Evolutionary conservation across 768 basidiomycete genomes (phyloP), one percentile per base, ranked within the genome.

Genomic region (Sistotremastrum suecicum): DNA sequence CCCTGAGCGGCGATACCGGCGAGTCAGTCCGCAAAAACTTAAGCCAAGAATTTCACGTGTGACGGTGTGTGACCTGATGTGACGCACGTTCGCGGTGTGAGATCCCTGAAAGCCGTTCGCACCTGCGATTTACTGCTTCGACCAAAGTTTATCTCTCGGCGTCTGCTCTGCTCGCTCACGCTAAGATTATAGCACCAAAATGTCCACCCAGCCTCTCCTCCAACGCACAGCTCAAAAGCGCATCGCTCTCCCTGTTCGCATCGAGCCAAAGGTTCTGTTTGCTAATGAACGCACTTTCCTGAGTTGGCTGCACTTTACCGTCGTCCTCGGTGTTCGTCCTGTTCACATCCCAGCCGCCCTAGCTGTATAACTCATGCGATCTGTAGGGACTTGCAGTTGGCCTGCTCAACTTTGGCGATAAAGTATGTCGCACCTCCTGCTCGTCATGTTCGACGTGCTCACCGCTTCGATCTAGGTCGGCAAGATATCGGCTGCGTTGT

Each of bases 301-400:
- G 39, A 92, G 91, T 73, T 98, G 94, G 95, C 75, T 97, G 42
- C 91, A 95, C 63, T 97, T 95, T 62, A 91, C 92, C 37, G 90
- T 98, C 64, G 89, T 99, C 48, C 79, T 99, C 5, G 92, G 94
- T 31, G 95, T 20, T 20, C 20, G 20, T 20, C 20, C 34, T 33
- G 34, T 9, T 29, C 34, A 12, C 0, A 9, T 31, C 6, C 6
- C 20, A 20, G 20, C 20, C 20, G 20, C 20, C 20, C 20, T 20
- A 20, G 20, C 20, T 35, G 5, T 37, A 37, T 37, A 12, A 12
- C 37, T 12, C 12, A 6, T 9, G 10, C 28, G 30, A 10, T 34
- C 20, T 20, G 20, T 20, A 20, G 20, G 20, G 95, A 47, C 74
- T 99, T 40, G 86, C 91, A 1, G 91, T 98, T 9, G 95, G 95